phyloP scores from a whole-genome alignment of 1,139 yeast genomes.

The Arxiozyma slooffiae region DNA sequence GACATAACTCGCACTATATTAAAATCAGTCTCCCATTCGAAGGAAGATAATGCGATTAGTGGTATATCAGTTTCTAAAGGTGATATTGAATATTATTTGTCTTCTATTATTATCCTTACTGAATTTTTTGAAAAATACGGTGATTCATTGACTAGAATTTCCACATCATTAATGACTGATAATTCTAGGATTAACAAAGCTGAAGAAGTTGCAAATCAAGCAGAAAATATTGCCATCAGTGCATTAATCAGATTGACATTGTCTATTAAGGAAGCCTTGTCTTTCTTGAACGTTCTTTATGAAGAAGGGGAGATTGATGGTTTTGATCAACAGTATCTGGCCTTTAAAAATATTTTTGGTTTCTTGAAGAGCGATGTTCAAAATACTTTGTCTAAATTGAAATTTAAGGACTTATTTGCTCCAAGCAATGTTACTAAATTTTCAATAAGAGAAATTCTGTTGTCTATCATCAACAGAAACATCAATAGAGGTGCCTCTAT shows the following conservation, averaged over 20 bases:
- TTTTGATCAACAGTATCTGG: slow-evolving; percentile 34
- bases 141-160: slow-evolving; percentile 53
- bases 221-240: slow-evolving; percentile 83
- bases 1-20: slow-evolving; percentile 14
- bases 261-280: slow-evolving; percentile 80
- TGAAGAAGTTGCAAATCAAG: slow-evolving; percentile 57
- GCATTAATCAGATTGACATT: slow-evolving; percentile 66
- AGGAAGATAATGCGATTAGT: slow-evolving; percentile 18
- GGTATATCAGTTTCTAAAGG: slow-evolving; percentile 37
- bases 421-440: slow-evolving; percentile 53
- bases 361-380: slow-evolving; percentile 60
- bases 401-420: slow-evolving; percentile 68
- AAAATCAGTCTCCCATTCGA: slow-evolving; percentile 8
- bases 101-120: slow-evolving; percentile 48
- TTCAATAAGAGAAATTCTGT: slow-evolving; percentile 73
- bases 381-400: slow-evolving; percentile 53
- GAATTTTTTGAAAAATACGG: slow-evolving; percentile 49
- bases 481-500: slow-evolving; percentile 90
- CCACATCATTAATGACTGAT: slow-evolving; percentile 32
- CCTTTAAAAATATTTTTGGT: slow-evolving; percentile 56
- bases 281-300: slow-evolving; percentile 70
- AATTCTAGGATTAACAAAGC: slow-evolving; percentile 26
- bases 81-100: slow-evolving; percentile 56
- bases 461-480: slow-evolving; percentile 80
- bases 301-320: slow-evolving; percentile 53